A percentile compares a stretch with the other conserved stretches of the same genome.
phyloP scores from a whole-genome alignment of 2,329 filamentous ascomycete species.

The Cercospora sesami region DNA sequence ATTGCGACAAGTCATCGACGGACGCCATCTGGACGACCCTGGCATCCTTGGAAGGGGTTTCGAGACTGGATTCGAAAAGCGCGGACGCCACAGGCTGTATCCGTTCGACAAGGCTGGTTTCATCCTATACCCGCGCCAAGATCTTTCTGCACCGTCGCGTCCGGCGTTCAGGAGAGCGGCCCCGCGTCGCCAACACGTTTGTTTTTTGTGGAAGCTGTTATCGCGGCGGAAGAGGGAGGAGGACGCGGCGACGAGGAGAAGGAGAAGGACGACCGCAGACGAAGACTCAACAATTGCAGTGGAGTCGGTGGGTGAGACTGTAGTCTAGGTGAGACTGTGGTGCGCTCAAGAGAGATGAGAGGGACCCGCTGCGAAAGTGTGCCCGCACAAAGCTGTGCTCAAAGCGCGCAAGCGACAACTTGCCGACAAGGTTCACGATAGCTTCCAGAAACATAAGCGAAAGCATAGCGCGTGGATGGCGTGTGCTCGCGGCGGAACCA shows the following conservation, averaged over 20 bases:
- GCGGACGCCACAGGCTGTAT: background rate
- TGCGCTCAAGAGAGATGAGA: background rate
- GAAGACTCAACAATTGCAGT: background rate
- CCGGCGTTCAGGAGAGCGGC: background rate
- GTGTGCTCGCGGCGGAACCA: slow-evolving; percentile 10
- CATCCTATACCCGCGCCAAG: background rate
- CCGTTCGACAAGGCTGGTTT: slow-evolving; percentile 1
- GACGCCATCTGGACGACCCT: background rate
- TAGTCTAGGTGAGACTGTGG: background rate
- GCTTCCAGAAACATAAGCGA: slow-evolving; percentile 13
- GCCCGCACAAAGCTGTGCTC: background rate
- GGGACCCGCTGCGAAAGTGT: background rate
- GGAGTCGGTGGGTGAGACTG: background rate
- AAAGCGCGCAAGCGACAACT: background rate
- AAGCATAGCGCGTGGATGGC: background rate
- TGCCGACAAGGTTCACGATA: slow-evolving; percentile 12
- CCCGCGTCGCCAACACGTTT: background rate
- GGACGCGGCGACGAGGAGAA: background rate
- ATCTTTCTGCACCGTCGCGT: background rate
- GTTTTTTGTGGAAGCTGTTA: background rate
- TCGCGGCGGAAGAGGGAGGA: background rate
- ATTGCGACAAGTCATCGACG: background rate
- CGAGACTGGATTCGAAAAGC: background rate
- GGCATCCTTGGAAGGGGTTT: background rate
- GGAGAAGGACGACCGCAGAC: background rate